phyloP scores from a whole-genome alignment of 208 protist species.

The Trypanosoma melophagium region DNA sequence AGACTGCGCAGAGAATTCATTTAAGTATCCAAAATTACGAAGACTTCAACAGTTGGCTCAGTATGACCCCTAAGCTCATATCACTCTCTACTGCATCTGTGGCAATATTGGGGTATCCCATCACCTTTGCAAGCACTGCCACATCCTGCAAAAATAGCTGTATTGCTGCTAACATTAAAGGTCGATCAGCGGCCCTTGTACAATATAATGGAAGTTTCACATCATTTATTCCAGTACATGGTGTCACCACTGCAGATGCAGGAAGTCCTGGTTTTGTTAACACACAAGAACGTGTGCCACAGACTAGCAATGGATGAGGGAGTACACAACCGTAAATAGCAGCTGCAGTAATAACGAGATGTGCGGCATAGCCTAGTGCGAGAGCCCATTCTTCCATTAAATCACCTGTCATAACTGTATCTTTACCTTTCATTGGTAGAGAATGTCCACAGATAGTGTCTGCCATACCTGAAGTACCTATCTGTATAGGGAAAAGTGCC shows the following conservation, averaged over 20 bases:
- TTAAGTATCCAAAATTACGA: not conserved
- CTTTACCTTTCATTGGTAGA: constrained; percentile 6
- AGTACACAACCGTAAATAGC: constrained; percentile 56
- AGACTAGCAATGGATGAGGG: constrained; percentile 59
- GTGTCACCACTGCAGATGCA: constrained; percentile 17
- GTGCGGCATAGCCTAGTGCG: constrained; percentile 53
- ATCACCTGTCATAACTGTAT: constrained; percentile 24
- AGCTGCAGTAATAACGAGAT: constrained; percentile 51
- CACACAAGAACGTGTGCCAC: constrained; percentile 19
- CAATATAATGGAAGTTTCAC: constrained; percentile 46
- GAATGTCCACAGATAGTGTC: constrained; percentile 18
- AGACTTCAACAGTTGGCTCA: constrained; percentile 34
- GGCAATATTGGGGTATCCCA: constrained; percentile 41
- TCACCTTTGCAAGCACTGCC: constrained; percentile 35
- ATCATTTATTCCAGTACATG: constrained; percentile 29
- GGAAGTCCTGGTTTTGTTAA: constrained; percentile 22
- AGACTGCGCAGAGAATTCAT: not conserved
- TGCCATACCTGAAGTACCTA: not conserved
- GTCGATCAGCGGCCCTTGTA: constrained; percentile 34
- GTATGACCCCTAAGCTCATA: constrained; percentile 43
- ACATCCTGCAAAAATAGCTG: constrained; percentile 40
- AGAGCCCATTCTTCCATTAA: constrained; percentile 49
- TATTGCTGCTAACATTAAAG: constrained; percentile 53
- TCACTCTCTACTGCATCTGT: constrained; percentile 2
- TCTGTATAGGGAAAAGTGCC: constrained; percentile 25